Conservation (phyloP, 2,329 filamentous ascomycete genomes). For the Curvularia lunata region DNA sequence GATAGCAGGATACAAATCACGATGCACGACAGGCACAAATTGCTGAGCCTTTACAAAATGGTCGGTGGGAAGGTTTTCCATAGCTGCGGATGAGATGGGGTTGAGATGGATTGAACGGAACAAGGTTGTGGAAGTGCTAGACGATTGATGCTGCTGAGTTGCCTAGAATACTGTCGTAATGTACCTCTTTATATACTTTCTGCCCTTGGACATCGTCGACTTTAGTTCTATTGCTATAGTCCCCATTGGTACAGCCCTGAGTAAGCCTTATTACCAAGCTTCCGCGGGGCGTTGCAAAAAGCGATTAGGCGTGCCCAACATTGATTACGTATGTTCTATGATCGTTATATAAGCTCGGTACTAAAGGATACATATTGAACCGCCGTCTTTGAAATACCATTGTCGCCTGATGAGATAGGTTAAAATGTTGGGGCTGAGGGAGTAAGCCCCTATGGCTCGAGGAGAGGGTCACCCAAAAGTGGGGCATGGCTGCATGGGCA, state of each 20-base stretch:
- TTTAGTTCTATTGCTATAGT: background rate
- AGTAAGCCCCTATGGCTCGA: too few species aligned
- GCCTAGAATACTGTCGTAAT: background rate
- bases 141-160: background rate
- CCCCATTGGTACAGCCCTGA: background rate
- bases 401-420: background rate
- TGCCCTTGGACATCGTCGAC: background rate
- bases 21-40: slow-evolving; percentile 35
- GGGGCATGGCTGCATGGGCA: slow-evolving; percentile 17
- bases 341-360: background rate
- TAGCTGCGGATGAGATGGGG: background rate
- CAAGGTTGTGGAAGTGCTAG: background rate
- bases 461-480: background rate
- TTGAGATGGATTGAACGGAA: background rate
- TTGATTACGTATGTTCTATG: background rate
- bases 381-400: background rate
- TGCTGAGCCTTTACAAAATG: slow-evolving; percentile 24
- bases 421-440: background rate
- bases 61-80: slow-evolving; percentile 26
- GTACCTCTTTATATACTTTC: background rate
- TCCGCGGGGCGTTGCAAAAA: background rate
- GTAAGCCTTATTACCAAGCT: background rate
- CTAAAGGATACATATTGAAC: background rate
- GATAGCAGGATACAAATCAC: slow-evolving; percentile 50
- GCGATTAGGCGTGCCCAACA: background rate